Evolutionary conservation across 805 yeast species (phyloP).

Genomic region (Ogataea kodamae): DNA sequence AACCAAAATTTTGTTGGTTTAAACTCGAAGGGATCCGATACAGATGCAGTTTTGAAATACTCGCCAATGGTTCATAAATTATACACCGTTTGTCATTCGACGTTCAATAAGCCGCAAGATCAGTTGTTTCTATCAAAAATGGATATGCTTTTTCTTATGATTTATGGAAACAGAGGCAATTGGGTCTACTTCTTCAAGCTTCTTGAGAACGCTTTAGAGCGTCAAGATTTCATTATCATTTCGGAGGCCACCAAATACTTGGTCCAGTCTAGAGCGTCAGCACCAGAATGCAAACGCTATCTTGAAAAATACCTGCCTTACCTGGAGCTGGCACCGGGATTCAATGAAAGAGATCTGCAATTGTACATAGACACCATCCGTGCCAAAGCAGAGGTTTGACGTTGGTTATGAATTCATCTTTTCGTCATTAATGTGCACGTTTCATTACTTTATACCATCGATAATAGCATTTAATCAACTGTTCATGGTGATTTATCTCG

Average conservation of each 20-base stretch:
- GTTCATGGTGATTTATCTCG: conserved; percentile 5
- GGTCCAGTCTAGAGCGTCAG: conserved; percentile 7
- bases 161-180: conserved; percentile 18
- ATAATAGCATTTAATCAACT: conserved; percentile 16
- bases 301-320: conserved; percentile 17
- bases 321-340: conserved; percentile 8
- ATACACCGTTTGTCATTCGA: conserved; percentile 12
- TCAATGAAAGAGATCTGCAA: conserved; percentile 5
- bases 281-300: conserved; percentile 11
- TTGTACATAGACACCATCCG: conserved; percentile 7
- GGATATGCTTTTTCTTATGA: conserved; percentile 17
- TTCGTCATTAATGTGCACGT: no score
- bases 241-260: conserved; percentile 10
- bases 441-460: conserved; percentile 21
- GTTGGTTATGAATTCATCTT: no score
- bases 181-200: conserved; percentile 17
- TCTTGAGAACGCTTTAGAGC: conserved; percentile 14
- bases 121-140: conserved; percentile 10
- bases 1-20: conserved; percentile 22
- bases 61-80: conserved; percentile 16
- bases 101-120: conserved; percentile 8
- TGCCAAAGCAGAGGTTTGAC: conserved; percentile 2
- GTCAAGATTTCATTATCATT: conserved; percentile 15
- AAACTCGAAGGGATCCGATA: not conserved
- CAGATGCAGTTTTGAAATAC: conserved; percentile 9